These are phyloP conservation scores for Panicum hallii DNA, from an alignment of 202 grass and related monocot species.

Conservation along the genomic window DNA sequence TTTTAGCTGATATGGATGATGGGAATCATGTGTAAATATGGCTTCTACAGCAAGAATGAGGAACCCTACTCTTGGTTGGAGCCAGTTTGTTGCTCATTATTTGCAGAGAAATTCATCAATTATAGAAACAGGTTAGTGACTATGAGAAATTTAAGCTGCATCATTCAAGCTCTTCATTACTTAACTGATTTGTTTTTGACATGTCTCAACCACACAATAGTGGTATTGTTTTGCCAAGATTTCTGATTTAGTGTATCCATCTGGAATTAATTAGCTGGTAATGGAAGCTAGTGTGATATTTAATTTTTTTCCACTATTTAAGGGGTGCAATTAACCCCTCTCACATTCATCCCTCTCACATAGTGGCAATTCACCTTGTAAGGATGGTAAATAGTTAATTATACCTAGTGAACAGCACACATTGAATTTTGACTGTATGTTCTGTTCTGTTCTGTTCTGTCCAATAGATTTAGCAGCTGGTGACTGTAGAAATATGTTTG, in stretches of 20 bases:
- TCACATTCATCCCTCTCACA: too few species aligned
- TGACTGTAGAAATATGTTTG: background rate
- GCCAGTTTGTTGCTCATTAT: background rate
- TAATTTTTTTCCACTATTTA: background rate
- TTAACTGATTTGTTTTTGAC: background rate
- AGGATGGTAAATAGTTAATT: too few species aligned
- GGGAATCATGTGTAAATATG: background rate
- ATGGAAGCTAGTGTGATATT: background rate
- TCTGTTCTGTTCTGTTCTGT: background rate
- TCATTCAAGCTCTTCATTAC: background rate
- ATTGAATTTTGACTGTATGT: background rate
- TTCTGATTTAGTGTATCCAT: slow-evolving; percentile 9
- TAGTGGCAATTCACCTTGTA: too few species aligned
- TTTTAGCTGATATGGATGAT: slow-evolving; percentile 20
- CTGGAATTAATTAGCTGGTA: background rate
- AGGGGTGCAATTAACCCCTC: too few species aligned
- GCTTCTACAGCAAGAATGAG: background rate
- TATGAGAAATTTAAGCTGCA: slow-evolving; percentile 7
- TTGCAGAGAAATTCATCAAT: slow-evolving; percentile 21
- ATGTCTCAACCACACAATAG: background rate
- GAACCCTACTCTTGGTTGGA: slow-evolving; percentile 6
- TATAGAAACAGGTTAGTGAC: slow-evolving; percentile 31
- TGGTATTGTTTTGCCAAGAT: background rate
- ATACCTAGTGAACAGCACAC: background rate
- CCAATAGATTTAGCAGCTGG: background rate